Evolutionary conservation across 2,329 filamentous ascomycete species (phyloP).

Genomic region (Corinectria fuckeliana): DNA sequence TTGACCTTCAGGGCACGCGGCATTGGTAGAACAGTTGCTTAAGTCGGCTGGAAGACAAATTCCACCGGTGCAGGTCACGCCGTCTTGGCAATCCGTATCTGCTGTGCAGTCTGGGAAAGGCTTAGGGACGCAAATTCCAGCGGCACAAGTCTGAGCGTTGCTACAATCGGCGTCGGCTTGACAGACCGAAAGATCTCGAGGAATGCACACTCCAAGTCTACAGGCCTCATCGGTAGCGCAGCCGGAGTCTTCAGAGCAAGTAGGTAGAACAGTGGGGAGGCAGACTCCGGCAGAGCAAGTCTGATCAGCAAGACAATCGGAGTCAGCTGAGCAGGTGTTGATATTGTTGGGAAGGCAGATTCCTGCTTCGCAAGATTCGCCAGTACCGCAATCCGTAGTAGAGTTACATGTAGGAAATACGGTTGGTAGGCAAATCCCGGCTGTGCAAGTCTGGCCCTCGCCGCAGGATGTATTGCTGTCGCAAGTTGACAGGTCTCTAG

Average conservation of each 20-base stretch:
- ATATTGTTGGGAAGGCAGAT: not conserved
- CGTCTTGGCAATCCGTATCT: not conserved
- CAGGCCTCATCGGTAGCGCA: not conserved
- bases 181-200: not conserved
- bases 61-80: not conserved
- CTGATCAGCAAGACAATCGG: not conserved
- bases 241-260: not conserved
- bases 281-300: not conserved
- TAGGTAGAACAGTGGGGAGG: not conserved
- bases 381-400: not conserved
- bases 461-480: not conserved
- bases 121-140: not conserved
- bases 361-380: not conserved
- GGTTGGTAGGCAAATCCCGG: not conserved
- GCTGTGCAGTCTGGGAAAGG: not conserved
- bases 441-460: not conserved
- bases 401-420: not conserved
- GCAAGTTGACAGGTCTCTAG: not conserved
- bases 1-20: not conserved
- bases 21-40: not conserved
- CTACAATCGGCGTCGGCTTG: not conserved
- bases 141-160: not conserved
- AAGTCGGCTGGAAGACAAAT: not conserved
- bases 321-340: not conserved
- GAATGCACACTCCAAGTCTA: slow-evolving; percentile 5